Conservation (phyloP, 129 eudicot species). For the Rutidosis leptorrhynchoides region DNA sequence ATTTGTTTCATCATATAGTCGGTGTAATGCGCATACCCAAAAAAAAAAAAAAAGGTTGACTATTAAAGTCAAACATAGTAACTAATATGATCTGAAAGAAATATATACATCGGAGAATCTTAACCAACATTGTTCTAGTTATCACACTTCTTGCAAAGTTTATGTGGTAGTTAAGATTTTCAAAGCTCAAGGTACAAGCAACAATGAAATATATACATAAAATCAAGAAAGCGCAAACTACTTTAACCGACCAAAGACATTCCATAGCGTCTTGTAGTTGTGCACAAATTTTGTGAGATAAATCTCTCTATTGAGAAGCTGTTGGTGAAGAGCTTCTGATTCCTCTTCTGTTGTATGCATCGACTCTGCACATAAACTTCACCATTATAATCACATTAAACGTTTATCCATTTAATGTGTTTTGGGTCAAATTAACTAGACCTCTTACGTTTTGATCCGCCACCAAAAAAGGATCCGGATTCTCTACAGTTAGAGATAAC, state of each 20-base stretch:
- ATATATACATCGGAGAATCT: conserved; percentile 22
- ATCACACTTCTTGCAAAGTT: conserved; percentile 17
- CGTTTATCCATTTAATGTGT: no score
- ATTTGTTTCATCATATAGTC: conserved; percentile 52
- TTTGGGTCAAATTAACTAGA: no score
- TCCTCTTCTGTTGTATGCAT: conserved; percentile 30
- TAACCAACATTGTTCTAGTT: neutral
- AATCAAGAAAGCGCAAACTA: conserved; percentile 14
- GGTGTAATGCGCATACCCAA: conserved; percentile 5
- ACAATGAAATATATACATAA: conserved; percentile 31
- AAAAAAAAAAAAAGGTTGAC: conserved; percentile 18
- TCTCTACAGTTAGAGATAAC: no score
- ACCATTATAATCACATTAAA: no score
- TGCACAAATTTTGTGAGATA: conserved; percentile 23
- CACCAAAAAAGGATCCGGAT: no score
- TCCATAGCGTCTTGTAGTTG: conserved; percentile 34
- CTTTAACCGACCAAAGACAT: conserved; percentile 25
- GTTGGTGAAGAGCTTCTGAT: conserved; percentile 35
- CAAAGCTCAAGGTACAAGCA: conserved; percentile 11
- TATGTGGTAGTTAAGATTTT: conserved; percentile 2
- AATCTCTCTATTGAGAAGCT: conserved; percentile 38
- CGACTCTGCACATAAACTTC: conserved; percentile 26
- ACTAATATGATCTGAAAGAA: no score
- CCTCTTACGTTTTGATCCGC: neutral
- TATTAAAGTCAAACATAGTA: conserved; percentile 19